Base-by-base conservation (phyloP, 805 yeast genomes). In the Yamadazyma scolyti region DNA sequence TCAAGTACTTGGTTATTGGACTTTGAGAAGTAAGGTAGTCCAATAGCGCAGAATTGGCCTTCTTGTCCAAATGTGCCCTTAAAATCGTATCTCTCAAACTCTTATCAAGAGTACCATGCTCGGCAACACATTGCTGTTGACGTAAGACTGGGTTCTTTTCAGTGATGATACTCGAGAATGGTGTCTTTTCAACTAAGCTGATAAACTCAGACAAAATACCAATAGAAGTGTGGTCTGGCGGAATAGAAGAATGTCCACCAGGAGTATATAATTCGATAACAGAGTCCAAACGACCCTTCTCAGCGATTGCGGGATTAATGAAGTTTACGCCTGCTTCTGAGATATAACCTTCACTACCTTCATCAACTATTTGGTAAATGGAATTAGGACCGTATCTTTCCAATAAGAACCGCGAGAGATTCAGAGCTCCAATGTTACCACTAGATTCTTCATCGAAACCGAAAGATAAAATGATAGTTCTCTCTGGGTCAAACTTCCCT, bases 391-490 rank as follows among this genome's bases (percentile, higher is more conserved):
- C 76, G 37, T 60, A 68, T 19, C 46, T 32, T 4, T 51, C 44
- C 7, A 52, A 40, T 13, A 71, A 45, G 35, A 48, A 54, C 23
- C 56, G 39, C 7, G 56, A 50, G 22, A 67, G 66, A 11, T 46
- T 54, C 21, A 43, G 24, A 2, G 67, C 68, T 1, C 68, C 73
- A 0, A 44, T 27, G 2, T 74, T 75, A 5, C 47, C 46, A 23
- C 73, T 65, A 6, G 65, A 48, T 45, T 71, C 77, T 43, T 71
- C 77, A 43, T 71, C 77, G 32, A 65, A 69, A 2, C 75, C 76
- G 42, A 69, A 69, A 1, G 65, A 65, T 14, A 66, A 48, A 11
- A 70, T 46, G 4, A 70, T 48, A 1, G 73, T 65, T 44, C 76
- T 52, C 25, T 48, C 43, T 2, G 75, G 75, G n/a, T 40, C 28